Base-by-base conservation (phyloP, 2,329 filamentous ascomycete species). In the Clarireedia hainanense region DNA sequence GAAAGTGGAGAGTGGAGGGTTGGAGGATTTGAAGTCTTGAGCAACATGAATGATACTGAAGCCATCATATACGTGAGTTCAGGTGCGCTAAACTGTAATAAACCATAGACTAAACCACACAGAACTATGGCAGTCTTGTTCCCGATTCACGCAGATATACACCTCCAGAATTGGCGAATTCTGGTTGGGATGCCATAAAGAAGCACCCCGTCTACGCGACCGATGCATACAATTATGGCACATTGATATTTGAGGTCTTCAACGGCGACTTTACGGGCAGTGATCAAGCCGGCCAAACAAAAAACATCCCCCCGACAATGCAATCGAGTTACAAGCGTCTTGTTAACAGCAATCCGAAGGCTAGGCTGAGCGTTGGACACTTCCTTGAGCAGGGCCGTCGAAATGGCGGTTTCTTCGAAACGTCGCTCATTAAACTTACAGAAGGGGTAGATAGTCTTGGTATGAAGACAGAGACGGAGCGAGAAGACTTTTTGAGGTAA, bases 1-100 rank as follows among this genome's bases (percentile, higher is more conserved):
- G 92, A 97, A 69, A 96, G 94, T 67, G 94, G 94, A 57, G 94
- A 99, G 73, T 99, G 94, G 94, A 97, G 95, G 68, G 75, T 99
- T 2, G 91, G 88, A 20, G 94, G 94, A 0, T 95, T 99, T 64
- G 94, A 99, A 63, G 81, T 96, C 5, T 72, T 97, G 57, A 97
- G 91, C 73, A 96, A 88, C 39, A 85, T 97, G 74, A 97, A 96
- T 67, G 94, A 97, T 56, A 91, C 97, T 59, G 90, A 97, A 64
- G 90, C 91, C 9, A 78, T 95, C 48, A 91, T 99, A 67, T 96
- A 95, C 68, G 86, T 89, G 60, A 36, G 63, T 53, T 42, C 17
- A 23, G 20, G 27, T 9, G n/a, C 9, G 15, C 10, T 6, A 20
- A 14, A 12, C 23, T n/a, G 20, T 2, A 20, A 4, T 3, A 42